phyloP scores from a whole-genome alignment of 345 rosid species.

The Theobroma cacao region DNA sequence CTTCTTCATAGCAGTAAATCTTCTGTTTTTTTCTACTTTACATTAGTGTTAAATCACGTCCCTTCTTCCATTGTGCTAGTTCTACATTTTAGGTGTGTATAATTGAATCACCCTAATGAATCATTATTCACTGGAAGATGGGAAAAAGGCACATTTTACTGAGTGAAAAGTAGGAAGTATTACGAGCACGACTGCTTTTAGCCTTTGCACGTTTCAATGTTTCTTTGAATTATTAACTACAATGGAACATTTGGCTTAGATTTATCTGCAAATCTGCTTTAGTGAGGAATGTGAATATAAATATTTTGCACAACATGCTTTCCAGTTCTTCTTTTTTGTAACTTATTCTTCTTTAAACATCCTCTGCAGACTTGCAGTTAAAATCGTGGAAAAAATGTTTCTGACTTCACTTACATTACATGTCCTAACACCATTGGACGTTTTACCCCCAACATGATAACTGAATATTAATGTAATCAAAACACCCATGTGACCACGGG shows the following conservation, averaged over 20 bases:
- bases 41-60: too few species aligned
- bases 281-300: background rate
- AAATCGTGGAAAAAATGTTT: background rate
- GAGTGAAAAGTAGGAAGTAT: too few species aligned
- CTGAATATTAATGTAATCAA: background rate
- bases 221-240: background rate
- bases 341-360: background rate
- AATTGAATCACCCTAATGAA: background rate
- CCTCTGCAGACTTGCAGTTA: background rate
- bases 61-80: background rate
- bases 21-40: too few species aligned
- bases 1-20: too few species aligned
- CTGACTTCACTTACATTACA: background rate
- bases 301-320: background rate
- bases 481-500: constrained; percentile 21
- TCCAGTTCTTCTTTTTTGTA: background rate
- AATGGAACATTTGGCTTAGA: background rate
- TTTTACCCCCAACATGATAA: background rate
- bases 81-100: background rate
- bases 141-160: background rate
- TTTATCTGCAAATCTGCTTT: background rate
- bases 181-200: too few species aligned
- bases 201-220: background rate
- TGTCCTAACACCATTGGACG: background rate
- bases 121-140: background rate